These are phyloP conservation scores for Elaeagnus macrophylla DNA, from an alignment of 306 rosid genomes.

Conservation along the genomic window DNA sequence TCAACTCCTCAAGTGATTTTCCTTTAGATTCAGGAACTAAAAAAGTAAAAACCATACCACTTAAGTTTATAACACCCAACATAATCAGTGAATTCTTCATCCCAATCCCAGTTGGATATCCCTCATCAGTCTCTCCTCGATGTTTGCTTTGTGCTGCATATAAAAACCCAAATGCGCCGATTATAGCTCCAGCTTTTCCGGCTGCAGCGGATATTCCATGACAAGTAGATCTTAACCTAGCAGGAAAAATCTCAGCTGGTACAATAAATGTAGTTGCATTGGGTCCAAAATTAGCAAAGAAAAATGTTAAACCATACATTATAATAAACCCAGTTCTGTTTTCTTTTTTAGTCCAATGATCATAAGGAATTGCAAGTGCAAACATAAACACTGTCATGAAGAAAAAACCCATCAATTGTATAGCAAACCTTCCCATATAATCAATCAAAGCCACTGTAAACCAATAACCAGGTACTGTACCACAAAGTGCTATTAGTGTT, in stretches of 20 bases:
- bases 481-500: too few relatives aligned
- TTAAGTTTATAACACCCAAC: constrained; percentile 52
- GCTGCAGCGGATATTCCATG: constrained; percentile 18
- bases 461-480: too few relatives aligned
- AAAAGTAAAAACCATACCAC: constrained; percentile 43
- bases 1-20: constrained; percentile 59
- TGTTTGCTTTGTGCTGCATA: constrained; percentile 50
- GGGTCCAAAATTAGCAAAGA: constrained; percentile 16
- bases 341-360: constrained; percentile 2
- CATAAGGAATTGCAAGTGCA: constrained; percentile 5
- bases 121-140: constrained; percentile 14
- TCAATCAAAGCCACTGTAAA: too few relatives aligned
- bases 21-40: constrained; percentile 70
- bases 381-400: constrained; percentile 7
- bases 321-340: constrained; percentile 4
- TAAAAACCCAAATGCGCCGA: constrained; percentile 26
- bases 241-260: constrained; percentile 13
- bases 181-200: constrained; percentile 9
- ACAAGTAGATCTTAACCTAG: constrained; percentile 10
- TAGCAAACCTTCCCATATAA: too few relatives aligned
- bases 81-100: constrained; percentile 42
- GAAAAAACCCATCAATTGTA: constrained; percentile 2
- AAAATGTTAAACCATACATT: constrained; percentile 7
- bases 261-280: constrained; percentile 14
- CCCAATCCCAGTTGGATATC: constrained; percentile 62